These are phyloP conservation scores for Scenedesmus sp. DNA, from an alignment of 163 green algal genomes.

Conservation along the genomic window DNA sequence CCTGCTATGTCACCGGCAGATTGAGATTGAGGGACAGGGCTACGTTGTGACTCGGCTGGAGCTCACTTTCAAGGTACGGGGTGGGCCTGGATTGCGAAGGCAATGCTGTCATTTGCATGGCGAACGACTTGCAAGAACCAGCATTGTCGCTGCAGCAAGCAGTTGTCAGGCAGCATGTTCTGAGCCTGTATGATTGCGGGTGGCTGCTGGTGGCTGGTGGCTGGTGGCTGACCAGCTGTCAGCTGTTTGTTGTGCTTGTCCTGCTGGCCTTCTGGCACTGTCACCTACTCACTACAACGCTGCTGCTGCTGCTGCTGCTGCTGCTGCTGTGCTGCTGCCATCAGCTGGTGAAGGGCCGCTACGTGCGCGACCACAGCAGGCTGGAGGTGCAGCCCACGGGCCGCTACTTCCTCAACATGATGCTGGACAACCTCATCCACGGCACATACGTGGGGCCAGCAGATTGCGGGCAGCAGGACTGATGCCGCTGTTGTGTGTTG, in stretches of 20 bases:
- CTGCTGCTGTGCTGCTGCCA: not conserved
- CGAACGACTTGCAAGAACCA: too few relatives aligned
- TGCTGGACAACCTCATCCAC: slow-evolving; percentile 44
- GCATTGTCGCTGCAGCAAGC: not conserved
- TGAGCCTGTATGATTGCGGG: not conserved
- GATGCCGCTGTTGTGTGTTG: too few relatives aligned
- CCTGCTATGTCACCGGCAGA: slow-evolving; percentile 6
- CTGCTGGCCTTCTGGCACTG: not conserved
- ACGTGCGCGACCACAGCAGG: slow-evolving; percentile 49
- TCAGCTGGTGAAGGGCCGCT: slow-evolving; percentile 54
- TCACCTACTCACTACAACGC: too few relatives aligned
- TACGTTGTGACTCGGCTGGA: slow-evolving; percentile 75
- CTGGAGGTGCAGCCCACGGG: slow-evolving; percentile 57
- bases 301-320: not conserved
- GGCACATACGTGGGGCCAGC: slow-evolving; percentile 42
- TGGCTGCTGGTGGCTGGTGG: not conserved
- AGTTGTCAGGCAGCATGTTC: not conserved
- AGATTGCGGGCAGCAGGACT: slow-evolving; percentile 39
- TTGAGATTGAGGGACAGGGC: slow-evolving; percentile 68
- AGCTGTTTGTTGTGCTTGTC: not conserved
- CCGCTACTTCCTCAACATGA: slow-evolving; percentile 58
- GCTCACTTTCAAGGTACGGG: slow-evolving; percentile 65
- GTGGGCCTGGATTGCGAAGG: too few relatives aligned
- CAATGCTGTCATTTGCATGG: too few relatives aligned
- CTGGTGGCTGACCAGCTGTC: not conserved